Base-by-base conservation (phyloP, 345 rosid genomes). In the Xanthoceras sorbifolium region DNA sequence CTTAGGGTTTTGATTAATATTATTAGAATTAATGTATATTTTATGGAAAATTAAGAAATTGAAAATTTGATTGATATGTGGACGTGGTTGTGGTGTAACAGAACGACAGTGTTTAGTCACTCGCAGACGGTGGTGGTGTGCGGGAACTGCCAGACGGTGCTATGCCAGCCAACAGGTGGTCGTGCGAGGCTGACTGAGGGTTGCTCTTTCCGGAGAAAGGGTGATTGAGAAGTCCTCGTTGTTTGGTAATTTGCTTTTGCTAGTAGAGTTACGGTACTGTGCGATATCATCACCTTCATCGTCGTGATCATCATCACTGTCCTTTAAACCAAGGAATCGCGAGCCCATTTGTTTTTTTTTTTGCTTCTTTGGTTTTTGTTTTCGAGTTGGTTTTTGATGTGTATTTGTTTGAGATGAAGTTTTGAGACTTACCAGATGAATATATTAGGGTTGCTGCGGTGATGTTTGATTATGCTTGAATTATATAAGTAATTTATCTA, bases 121-220 rank as follows among this genome's bases (percentile, higher is more conserved):
- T 89, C 92, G 10, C 90, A 89, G 78, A 85, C 90, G 0, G 92
- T 87, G 10, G 92, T 87, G 77, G 78, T 87, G 36, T 89, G 92
- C 26, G 89, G 84, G 9, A 89, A 87, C 83, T 89, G 92, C 78
- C 89, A 87, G 83, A 82, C 86, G 0, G 85, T 89, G 22, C 42
- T 89, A 54, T 87, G 92, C 85, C 86, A 84, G 76, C 90, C 90
- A 9, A 89, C 92, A 0, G 92, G 92, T 57, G 92, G 92, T 14
- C 82, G 83, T 66, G 90, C 90, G 0, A 76, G 73, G 65, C 87
- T 89, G 32, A 79, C 83, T 0, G 92, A 87, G 74, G 92, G 90
- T 0, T 85, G 89, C 80, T 85, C 90, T 71, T 88, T 86, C 82
- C 80, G 92, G 81, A 86, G 61, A 73, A 88, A 88, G 87, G 64